These are phyloP conservation scores for Carex sylvatica DNA, from an alignment of 202 grass and related monocot genomes.

Conservation along the genomic window DNA sequence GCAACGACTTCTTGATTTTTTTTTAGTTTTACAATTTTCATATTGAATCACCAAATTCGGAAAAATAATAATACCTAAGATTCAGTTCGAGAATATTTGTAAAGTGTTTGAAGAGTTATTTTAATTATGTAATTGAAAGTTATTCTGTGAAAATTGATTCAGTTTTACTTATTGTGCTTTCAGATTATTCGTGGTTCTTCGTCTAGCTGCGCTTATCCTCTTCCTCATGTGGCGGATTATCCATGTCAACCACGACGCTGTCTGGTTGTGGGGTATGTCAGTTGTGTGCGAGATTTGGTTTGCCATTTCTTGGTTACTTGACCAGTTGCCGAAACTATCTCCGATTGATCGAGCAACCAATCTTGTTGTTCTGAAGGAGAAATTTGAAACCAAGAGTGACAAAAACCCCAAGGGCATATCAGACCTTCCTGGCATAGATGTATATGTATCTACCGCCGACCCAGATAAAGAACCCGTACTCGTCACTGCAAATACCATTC, in stretches of 20 bases:
- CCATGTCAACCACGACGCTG: constrained; percentile 53
- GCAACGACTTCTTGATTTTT: background rate
- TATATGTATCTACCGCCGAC: constrained; percentile 86
- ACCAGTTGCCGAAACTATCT: constrained; percentile 66
- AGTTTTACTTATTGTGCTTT: background rate
- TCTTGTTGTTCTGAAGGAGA: constrained; percentile 51
- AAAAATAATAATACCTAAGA: background rate
- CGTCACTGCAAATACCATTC: constrained; percentile 79
- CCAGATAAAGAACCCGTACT: constrained; percentile 77
- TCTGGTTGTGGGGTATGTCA: constrained; percentile 92
- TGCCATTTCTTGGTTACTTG: constrained; percentile 68
- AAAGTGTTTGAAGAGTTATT: background rate
- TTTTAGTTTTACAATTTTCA: background rate
- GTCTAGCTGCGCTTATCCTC: constrained; percentile 51
- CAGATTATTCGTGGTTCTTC: constrained; percentile 64
- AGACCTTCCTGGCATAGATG: constrained; percentile 65
- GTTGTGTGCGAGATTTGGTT: constrained; percentile 87
- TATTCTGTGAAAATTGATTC: background rate
- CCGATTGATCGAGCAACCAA: constrained; percentile 58
- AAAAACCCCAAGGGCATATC: constrained; percentile 53
- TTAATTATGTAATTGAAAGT: background rate
- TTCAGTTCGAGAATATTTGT: background rate
- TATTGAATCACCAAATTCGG: background rate
- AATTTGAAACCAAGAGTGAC: constrained; percentile 50
- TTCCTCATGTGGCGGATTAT: constrained; percentile 73